These are phyloP conservation scores for Carex scoparia DNA, from an alignment of 176 grass and related monocot genomes.

Conservation along the genomic window DNA sequence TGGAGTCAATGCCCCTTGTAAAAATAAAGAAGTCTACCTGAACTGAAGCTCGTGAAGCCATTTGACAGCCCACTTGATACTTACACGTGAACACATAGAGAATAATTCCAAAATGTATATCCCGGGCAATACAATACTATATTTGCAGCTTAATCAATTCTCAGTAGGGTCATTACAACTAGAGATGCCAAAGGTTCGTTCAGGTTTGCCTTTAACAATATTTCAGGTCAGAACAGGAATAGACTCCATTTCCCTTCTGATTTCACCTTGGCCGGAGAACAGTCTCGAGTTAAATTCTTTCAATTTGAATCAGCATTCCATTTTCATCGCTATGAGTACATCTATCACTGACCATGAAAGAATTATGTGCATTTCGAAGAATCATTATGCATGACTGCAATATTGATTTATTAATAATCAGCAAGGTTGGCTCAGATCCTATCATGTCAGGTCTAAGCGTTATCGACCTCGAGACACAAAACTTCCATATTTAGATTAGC, in stretches of 20 bases:
- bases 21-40: not conserved
- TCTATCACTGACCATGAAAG: not conserved
- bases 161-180: not conserved
- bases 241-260: not conserved
- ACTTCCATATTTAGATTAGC: not conserved
- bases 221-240: not conserved
- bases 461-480: not conserved
- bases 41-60: not conserved
- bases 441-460: not conserved
- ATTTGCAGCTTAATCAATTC: not conserved
- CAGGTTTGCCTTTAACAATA: not conserved
- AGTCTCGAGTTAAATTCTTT: not conserved
- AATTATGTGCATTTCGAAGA: not conserved
- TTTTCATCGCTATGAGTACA: not conserved
- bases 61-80: not conserved
- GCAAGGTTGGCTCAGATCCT: not conserved
- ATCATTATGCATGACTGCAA: not conserved
- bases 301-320: not conserved
- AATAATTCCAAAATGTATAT: slow-evolving; percentile 7
- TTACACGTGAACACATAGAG: not conserved
- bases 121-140: not conserved
- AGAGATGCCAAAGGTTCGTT: not conserved
- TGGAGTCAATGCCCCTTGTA: not conserved
- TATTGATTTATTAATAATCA: not conserved
- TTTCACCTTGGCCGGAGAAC: not conserved